A percentile compares a stretch with the other conserved stretches of the same genome.
These are phyloP conservation scores for Penicillium odoratum DNA, from an alignment of 495 filamentous ascomycete species.

Conservation along the genomic window DNA sequence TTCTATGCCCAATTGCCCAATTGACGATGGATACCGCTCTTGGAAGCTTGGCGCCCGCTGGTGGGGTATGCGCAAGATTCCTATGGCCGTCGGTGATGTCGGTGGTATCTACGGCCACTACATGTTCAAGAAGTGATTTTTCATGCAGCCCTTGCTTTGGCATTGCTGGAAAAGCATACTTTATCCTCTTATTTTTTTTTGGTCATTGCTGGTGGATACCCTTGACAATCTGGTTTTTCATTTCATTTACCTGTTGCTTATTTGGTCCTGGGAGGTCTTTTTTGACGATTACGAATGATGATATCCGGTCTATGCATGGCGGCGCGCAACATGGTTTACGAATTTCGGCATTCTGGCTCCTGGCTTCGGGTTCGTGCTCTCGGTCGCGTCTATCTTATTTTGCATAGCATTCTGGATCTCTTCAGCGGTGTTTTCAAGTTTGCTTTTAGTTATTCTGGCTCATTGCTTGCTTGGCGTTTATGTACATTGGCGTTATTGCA, in stretches of 20 bases:
- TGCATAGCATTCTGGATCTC: conserved; percentile 34
- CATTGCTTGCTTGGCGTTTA: conserved; percentile 21
- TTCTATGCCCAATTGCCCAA: conserved; percentile 30
- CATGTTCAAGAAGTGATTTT: conserved; percentile 70
- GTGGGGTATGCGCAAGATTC: conserved; percentile 88
- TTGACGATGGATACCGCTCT: conserved; percentile 53
- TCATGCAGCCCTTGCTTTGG: conserved; percentile 10
- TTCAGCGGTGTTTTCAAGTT: background rate
- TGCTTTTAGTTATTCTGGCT: conserved; percentile 12
- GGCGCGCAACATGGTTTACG: conserved; percentile 36
- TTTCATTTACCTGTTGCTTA: conserved; percentile 5
- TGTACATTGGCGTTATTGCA: conserved; percentile 8
- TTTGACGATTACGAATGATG: conserved; percentile 29
- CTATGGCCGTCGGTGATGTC: conserved; percentile 73
- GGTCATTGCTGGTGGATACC: conserved; percentile 25
- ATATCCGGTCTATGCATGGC: conserved; percentile 38
- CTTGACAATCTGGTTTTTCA: conserved; percentile 18
- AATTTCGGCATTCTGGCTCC: conserved; percentile 34
- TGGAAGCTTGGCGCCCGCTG: conserved; percentile 92
- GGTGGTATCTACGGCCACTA: conserved; percentile 85
- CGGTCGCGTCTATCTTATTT: conserved; percentile 29
- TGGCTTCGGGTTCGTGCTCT: conserved; percentile 37
- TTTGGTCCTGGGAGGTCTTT: conserved; percentile 15
- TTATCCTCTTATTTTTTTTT: conserved; percentile 12
- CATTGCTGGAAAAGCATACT: conserved; percentile 7